A percentile compares a stretch with the other conserved stretches of the same genome.
These are phyloP conservation scores for Raddia guianensis DNA, from an alignment of 176 grass and related monocot species.

Conservation along the genomic window DNA sequence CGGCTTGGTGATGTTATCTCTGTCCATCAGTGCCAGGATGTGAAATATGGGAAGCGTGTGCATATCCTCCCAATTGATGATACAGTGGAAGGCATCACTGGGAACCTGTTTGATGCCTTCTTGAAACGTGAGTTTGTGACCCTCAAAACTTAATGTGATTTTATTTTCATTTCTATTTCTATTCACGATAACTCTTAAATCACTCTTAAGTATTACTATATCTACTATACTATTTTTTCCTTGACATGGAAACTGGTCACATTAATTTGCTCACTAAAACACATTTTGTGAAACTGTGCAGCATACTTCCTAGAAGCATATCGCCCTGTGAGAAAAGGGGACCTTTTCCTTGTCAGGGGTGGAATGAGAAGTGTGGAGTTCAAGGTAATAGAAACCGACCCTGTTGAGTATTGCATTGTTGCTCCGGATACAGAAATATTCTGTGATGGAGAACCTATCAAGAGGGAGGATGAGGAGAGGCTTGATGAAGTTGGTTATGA, in stretches of 20 bases:
- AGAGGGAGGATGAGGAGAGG: slow-evolving; percentile 81
- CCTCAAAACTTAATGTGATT: background rate
- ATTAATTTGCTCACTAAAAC: background rate
- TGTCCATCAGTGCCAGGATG: slow-evolving; percentile 84
- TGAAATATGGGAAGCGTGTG: slow-evolving; percentile 80
- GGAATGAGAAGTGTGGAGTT: slow-evolving; percentile 88
- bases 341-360: slow-evolving; percentile 82
- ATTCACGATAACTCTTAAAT: background rate
- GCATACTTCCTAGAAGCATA: slow-evolving; percentile 86
- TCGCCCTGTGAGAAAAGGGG: slow-evolving; percentile 72
- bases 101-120: slow-evolving; percentile 70
- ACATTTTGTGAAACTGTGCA: slow-evolving; percentile 38
- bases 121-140: slow-evolving; percentile 61
- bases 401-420: slow-evolving; percentile 77
- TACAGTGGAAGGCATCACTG: slow-evolving; percentile 70
- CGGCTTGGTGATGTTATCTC: slow-evolving; percentile 75
- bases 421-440: slow-evolving; percentile 87
- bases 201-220: background rate
- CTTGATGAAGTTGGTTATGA: slow-evolving; percentile 89
- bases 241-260: background rate
- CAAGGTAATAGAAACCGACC: slow-evolving; percentile 80
- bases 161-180: background rate
- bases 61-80: slow-evolving; percentile 83
- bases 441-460: slow-evolving; percentile 77
- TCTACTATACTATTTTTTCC: background rate